Evolutionary conservation across 148 eudicot genomes (phyloP), one percentile per base, ranked within the genome.

Genomic region (Rhododendron mucronatum): DNA sequence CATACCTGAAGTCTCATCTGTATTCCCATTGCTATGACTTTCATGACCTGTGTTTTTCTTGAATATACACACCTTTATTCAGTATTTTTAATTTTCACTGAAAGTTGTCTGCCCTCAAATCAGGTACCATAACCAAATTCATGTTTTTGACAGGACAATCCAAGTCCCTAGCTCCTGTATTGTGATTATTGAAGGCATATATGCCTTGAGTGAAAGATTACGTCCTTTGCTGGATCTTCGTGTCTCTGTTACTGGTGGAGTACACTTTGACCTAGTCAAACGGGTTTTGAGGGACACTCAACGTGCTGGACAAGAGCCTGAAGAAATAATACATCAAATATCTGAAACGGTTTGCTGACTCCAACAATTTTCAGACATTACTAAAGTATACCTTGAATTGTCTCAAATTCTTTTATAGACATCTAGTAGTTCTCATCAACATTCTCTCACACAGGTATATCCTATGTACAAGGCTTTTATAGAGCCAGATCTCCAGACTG

Each of bases 391-490:
- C 39, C 39, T 71, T 71, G 30, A 55, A 71, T 84, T 82, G 76
- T 69, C 76, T 57, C 45, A 13, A 80, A 8, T 80, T 45, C 57
- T 71, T 44, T 30, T 33, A 50, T 55, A n/a, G 35, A 57, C 28
- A 20, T 78, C 37, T 87, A 35, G 39, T 26, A 57, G 65, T 69
- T 87, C 88, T 87, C 82, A 87, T 50, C 18, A 23, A 61, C 80
- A 47, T 88, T 67, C 80, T 65, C 57, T 37, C 83, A 81, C 85
- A 39, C 97, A 96, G 98, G 98, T 95, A 63, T 96, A 96, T 91
- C 99, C 99, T 73, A 96, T 95, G 98, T 96, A 95, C 91, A 96
- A 95, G 89, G 99, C 99, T 82, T 96, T 96, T 84, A 96, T 96
- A 28, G 99, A 96, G 90, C 99, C 99, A 35, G 98, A 95, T 88